phyloP scores from a whole-genome alignment of 2,329 filamentous ascomycete genomes.

The Diaporthe citrichinensis region DNA sequence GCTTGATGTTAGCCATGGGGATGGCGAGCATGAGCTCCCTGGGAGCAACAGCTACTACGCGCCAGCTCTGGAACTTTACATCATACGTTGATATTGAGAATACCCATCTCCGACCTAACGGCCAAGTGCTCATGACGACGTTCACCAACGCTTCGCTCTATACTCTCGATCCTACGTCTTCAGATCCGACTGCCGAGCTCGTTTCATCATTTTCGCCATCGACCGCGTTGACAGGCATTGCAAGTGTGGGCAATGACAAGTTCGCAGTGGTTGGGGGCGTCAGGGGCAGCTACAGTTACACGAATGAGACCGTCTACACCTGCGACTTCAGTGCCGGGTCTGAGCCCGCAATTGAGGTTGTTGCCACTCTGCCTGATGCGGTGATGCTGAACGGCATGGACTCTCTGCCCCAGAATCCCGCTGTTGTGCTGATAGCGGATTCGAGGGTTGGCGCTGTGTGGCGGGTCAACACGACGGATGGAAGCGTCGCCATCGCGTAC shows the following conservation, averaged over 20 bases:
- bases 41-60: background rate
- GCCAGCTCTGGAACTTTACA: constrained; percentile 35
- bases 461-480: constrained; percentile 37
- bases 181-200: constrained; percentile 29
- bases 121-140: constrained; percentile 35
- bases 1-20: background rate
- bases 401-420: constrained; percentile 32
- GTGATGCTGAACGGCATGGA: constrained; percentile 42
- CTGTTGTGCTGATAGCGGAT: constrained; percentile 37
- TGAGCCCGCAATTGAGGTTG: constrained; percentile 34
- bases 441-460: constrained; percentile 36
- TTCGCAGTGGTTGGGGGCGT: constrained; percentile 37
- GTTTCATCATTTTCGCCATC: constrained; percentile 20
- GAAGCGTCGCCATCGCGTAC: constrained; percentile 33
- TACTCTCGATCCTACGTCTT: constrained; percentile 28
- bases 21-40: constrained; percentile 4
- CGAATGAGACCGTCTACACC: constrained; percentile 42
- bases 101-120: constrained; percentile 32
- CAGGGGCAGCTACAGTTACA: constrained; percentile 39
- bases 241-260: constrained; percentile 32
- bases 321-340: constrained; percentile 38
- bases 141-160: constrained; percentile 34
- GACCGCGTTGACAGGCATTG: constrained; percentile 34
- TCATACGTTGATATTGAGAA: constrained; percentile 39
- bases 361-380: constrained; percentile 38